Base-by-base conservation (phyloP, 2,329 filamentous ascomycete genomes). In the Fusarium albidum region DNA sequence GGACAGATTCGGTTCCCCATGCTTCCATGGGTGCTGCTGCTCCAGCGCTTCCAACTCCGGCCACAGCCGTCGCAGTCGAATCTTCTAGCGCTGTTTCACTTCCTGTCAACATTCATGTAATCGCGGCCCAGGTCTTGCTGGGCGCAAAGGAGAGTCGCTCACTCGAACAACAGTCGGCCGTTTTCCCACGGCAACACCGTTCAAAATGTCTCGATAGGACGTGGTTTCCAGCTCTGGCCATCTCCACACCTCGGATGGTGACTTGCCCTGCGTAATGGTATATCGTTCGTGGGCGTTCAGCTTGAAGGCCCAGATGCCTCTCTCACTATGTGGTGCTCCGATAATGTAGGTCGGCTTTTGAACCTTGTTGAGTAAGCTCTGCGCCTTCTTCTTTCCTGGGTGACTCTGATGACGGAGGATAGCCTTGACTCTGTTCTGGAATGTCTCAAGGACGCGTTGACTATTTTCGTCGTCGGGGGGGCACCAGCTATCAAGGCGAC, bases 61-160 rank as follows among this genome's bases (percentile, higher is more conserved):
- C 65, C 65, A 67, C 49, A 56, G 48, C 12, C 50, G 47, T 25
- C 59, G 65, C 17, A 66, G 28, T 40, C 52, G 53, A 56, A 67
- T 54, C 42, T 66, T 69, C 61, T 46, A 66, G 21, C 58, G 54
- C 65, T 68, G 5, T 12, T 17, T 13, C 10, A n/a, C n/a, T 29
- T 17, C 18, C 8, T 13, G 14, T 63, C 26, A 51, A 39, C 9
- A n/a, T n/a, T 15, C 12, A 33, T 37, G 12, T 25, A 33, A 29
- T 5, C 6, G 28, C 5, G 7, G 13, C 4, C 9, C 21, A n/a
- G 11, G 17, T 9, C 3, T 3, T 6, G 13, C 14, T 13, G 10
- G 7, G n/a, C n/a, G n/a, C 3, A 6, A 31, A 28, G 33, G n/a
- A 1, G 6, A 26, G 5, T 3, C 4, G 52, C 62, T 61, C 32